Evolutionary conservation across 768 basidiomycete species (phyloP), one percentile per base, ranked within the genome.

Genomic region (Rhizopogon vulgaris): DNA sequence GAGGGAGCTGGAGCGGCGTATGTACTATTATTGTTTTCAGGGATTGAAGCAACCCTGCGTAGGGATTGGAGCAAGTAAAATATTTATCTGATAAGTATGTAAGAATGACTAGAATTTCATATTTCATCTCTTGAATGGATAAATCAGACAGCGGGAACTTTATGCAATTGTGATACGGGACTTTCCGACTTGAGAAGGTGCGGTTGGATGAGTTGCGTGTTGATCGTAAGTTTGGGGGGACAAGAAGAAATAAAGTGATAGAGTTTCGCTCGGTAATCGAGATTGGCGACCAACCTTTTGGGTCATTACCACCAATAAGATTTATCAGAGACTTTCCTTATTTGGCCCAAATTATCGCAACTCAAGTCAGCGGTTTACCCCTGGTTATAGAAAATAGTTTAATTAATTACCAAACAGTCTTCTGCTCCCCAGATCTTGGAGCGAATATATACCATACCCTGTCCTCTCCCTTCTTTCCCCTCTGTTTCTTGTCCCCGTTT

Each of bases 191-290:
- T 15, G 50, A 27, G n/a, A 37, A 18, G 28, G 9, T 18, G 17
- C 4, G 32, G 17, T 34, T 47, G 25, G 17, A 34, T 12, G 28
- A 12, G 32, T 46, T n/a, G 45, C 45, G 45, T 46, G 34, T 46
- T 46, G 45, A 46, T 32, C 34, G 39, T 39, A 41, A 25, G 39
- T 25, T n/a, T 57, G 58, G 61, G 59, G 22, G 54, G 54, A 52
- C 47, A 55, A 22, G 41, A 56, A 55, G 56, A 61, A 64, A 71
- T 76, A 77, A 70, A 73, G 76, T 76, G 70, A 73, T 77, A 76
- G 76, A 73, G 72, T 76, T 78, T 71, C 65, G 60, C 61, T 45
- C 56, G 55, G 53, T 43, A 70, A 74, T 72, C 73, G 69, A 73
- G 73, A 74, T 74, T 64, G 66, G 65, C 69, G 59, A 70, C 67